Evolutionary conservation across 306 rosid species (phyloP), one percentile per base, ranked within the genome.

Genomic region (Vigna hirtella): DNA sequence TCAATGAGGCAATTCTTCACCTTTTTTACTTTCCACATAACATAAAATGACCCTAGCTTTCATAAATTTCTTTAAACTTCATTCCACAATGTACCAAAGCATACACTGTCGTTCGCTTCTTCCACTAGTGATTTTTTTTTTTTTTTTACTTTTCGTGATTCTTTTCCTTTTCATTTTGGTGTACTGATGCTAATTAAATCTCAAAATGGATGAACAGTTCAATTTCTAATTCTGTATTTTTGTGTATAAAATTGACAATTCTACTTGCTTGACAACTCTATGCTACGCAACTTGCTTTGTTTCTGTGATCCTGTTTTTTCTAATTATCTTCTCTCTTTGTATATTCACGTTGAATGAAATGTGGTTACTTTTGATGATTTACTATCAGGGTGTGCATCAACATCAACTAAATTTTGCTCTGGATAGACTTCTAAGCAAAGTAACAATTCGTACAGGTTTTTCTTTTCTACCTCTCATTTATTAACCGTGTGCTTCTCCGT

Each of bases 391-490:
- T 53, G 16, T 72, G 66, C 64, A 55, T 68, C 58, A 22, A 13
- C 72, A 38, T 67, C 52, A 32, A 13, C 73, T 61, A 18, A 22
- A 77, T 58, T 77, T 24, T 77, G 12, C 67, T 77, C 40, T 76
- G 55, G 76, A 16, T 80, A 68, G 80, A 72, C 26, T 84, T 71
- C 66, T 86, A 67, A 75, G 72, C 76, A 77, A 70, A 58, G 73
- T 79, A 74, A 45, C 76, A 12, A 36, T 79, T 34, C 32, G 55
- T 36, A 15, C 89, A 88, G 97, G 97, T 93, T 66, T 81, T 69
- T 51, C 45, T 66, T 83, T 71, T 79, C 30, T 52, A 38, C 43
- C 76, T 73, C 47, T 30, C 32, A 34, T 56, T 76, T 12, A 1
- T 50, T 28, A 52, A 7, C 20, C 48, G 7, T 64, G 12, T 34